A percentile compares a stretch with the other conserved stretches of the same genome.
Evolutionary conservation across 208 protist species (phyloP).

Genomic region (Acanthamoeba divionensis): DNA sequence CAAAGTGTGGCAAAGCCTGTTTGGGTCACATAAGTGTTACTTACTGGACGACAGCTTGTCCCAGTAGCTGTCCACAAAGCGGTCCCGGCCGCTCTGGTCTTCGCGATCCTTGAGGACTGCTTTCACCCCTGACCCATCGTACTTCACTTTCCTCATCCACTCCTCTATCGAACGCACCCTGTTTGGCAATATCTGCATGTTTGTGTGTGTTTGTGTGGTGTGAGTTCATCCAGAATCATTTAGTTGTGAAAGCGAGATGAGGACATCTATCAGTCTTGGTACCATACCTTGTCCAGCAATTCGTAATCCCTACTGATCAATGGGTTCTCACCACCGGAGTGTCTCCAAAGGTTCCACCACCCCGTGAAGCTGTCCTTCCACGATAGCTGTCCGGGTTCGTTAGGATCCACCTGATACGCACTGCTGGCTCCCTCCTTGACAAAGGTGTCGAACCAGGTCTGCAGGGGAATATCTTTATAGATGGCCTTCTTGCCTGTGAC

Average conservation of each 20-base stretch:
- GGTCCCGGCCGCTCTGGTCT: not conserved
- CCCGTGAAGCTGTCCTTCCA: not conserved
- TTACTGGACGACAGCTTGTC: no score
- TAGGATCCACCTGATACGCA: not conserved
- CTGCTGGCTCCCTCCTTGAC: not conserved
- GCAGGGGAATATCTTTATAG: not conserved
- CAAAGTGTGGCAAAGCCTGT: no score
- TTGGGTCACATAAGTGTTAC: no score
- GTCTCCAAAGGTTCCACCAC: not conserved
- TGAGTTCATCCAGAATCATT: no score
- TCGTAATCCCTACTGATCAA: not conserved
- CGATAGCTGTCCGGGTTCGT: not conserved
- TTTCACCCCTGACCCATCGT: not conserved
- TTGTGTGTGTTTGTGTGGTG: no score
- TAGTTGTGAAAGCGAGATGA: no score
- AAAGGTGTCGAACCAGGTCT: not conserved
- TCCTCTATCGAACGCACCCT: not conserved
- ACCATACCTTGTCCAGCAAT: not conserved
- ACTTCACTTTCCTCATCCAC: constrained; percentile 36
- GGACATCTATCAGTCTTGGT: no score
- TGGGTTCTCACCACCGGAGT: not conserved
- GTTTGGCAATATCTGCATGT: constrained; percentile 9
- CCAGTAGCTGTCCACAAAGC: no score
- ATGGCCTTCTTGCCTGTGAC: not conserved
- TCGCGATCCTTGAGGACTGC: not conserved